Base-by-base conservation (phyloP, 805 yeast genomes). In the Wickerhamiella sergipiensis region DNA sequence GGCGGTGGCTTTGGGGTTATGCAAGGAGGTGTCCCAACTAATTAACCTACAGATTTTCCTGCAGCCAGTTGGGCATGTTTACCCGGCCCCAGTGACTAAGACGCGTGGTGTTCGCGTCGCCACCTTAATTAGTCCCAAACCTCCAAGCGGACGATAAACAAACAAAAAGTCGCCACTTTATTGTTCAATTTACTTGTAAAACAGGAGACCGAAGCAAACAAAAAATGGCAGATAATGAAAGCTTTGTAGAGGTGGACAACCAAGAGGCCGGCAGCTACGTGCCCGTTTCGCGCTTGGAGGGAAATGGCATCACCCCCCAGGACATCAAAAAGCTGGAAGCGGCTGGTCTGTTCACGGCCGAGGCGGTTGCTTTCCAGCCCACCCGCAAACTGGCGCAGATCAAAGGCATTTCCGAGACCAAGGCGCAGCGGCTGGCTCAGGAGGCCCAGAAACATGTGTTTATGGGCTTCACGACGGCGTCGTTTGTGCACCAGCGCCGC, bases 391-490 rank as follows among this genome's bases (percentile, higher is more conserved):
- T 90, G 43, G 68, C 85, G 43, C 75, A 76, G 7, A 84, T 92
- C 40, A 88, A 86, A 64, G 98, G 98, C 45, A 88, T 92, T 36
- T 84, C 95, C 10, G 98, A 92, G 63, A 90, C 90, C 49, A 92
- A 92, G 64, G 97, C 97, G 0, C 97, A 87, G 60, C 80, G 80
- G 57, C 70, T 92, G 48, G 71, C 89, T 48, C 74, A 74, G 43
- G 96, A 86, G 60, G 96, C 97, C 0, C 76, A 90, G 40, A 81
- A 84, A 60, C 69, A 81, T 46, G 97, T 90, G 2, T 96, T 95
- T 7, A 78, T 92, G 81, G 98, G 98, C 0, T 92, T 92, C 71
- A 90, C 96, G 21, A 90, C 97, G 0, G 98, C 97, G 2, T 82
- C 95, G 1, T 97, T 88, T 64, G 87, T 86, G 64, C 96, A 88